Evolutionary conservation across 2,329 filamentous ascomycete genomes (phyloP).

Genomic region (Tolypocladium tundrense): DNA sequence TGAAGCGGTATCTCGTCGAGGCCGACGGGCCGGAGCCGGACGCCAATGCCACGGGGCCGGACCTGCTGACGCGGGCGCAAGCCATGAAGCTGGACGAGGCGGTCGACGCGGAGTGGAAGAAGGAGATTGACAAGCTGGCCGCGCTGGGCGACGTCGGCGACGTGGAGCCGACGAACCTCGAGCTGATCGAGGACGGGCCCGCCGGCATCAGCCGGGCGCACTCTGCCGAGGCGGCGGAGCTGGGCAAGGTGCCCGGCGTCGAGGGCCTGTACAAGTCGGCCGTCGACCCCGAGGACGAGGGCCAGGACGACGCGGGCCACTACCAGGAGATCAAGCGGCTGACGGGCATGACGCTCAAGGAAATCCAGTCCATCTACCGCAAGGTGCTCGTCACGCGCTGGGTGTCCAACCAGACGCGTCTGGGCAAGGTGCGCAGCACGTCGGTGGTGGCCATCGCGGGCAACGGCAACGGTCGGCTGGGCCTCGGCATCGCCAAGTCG

Average conservation of each 20-base stretch:
- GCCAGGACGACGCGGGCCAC: slow-evolving; percentile 37
- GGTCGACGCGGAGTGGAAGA: slow-evolving; percentile 23
- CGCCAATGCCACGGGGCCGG: slow-evolving; percentile 13
- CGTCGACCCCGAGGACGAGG: slow-evolving; percentile 38
- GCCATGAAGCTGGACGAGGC: slow-evolving; percentile 26
- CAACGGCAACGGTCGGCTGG: slow-evolving; percentile 75
- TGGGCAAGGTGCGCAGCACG: slow-evolving; percentile 77
- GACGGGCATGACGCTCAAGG: slow-evolving; percentile 41
- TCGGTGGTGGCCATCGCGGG: slow-evolving; percentile 77
- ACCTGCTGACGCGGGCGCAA: slow-evolving; percentile 22
- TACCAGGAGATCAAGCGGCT: slow-evolving; percentile 43
- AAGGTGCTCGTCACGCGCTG: slow-evolving; percentile 65
- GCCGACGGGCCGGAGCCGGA: slow-evolving; percentile 16
- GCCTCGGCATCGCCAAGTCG: slow-evolving; percentile 84
- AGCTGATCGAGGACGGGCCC: slow-evolving; percentile 26
- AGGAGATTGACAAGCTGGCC: slow-evolving; percentile 25
- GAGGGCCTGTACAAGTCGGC: slow-evolving; percentile 37
- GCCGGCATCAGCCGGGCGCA: slow-evolving; percentile 22
- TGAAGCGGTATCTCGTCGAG: slow-evolving; percentile 25
- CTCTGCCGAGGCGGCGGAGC: slow-evolving; percentile 35
- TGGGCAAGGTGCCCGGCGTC: slow-evolving; percentile 45
- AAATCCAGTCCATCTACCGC: slow-evolving; percentile 46
- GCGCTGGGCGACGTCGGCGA: slow-evolving; percentile 18
- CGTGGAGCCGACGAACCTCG: slow-evolving; percentile 22
- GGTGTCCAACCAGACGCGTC: slow-evolving; percentile 87